Conservation (phyloP, 306 rosid genomes). For the Hippophae gyantsensis region DNA sequence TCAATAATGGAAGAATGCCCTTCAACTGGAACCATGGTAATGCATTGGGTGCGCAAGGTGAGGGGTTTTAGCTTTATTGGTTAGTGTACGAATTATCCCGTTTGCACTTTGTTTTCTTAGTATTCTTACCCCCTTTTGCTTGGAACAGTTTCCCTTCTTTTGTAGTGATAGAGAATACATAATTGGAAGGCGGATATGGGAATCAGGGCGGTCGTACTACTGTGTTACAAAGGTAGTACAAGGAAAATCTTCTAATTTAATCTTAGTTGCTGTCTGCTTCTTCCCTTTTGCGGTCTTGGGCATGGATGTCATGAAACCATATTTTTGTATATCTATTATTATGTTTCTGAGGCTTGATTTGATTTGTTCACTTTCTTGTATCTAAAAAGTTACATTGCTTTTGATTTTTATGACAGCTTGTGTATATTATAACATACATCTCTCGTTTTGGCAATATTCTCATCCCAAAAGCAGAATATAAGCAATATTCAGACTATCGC, state of each 20-base stretch:
- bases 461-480: too few relatives aligned
- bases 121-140: slow-evolving; percentile 6
- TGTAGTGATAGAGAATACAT: slow-evolving; percentile 52
- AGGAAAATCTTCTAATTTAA: not conserved
- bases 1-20: slow-evolving; percentile 42
- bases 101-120: not conserved
- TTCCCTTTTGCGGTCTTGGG: not conserved
- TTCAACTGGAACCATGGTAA: slow-evolving; percentile 40
- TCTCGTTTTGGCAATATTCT: too few relatives aligned
- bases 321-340: too few relatives aligned
- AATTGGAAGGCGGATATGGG: slow-evolving; percentile 58
- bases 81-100: slow-evolving; percentile 3
- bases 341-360: too few relatives aligned
- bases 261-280: not conserved
- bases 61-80: slow-evolving; percentile 1
- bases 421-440: too few relatives aligned
- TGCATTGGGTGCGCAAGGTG: slow-evolving; percentile 65
- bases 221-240: slow-evolving; percentile 48
- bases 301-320: too few relatives aligned
- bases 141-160: slow-evolving; percentile 55
- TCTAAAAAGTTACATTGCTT: not conserved
- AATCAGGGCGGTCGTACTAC: slow-evolving; percentile 39
- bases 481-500: too few relatives aligned
- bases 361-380: too few relatives aligned
- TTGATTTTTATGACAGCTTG: too few relatives aligned